Evolutionary conservation across 2,329 filamentous ascomycete species (phyloP), one percentile per base, ranked within the genome.

Genomic region (Huntiella bhutanensis): DNA sequence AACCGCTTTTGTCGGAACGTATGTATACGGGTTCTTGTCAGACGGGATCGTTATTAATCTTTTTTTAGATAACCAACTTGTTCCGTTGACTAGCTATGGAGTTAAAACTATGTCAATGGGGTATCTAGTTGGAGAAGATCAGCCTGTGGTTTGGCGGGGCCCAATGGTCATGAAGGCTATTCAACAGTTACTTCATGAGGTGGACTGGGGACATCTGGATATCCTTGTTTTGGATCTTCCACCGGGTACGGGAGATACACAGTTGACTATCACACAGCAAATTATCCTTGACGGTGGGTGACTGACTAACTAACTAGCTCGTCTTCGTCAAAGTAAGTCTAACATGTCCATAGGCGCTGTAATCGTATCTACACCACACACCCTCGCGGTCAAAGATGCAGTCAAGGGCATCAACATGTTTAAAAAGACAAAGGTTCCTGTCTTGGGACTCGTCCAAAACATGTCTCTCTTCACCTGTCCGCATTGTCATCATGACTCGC

Each of bases 101-200:
- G 73, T 98, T 48, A 92, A 92, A 62, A 92, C 86, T 46, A 98
- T 98, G 91, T 95, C 87, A 0, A 96, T 98, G 83, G 91, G 91
- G 43, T 96, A 94, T 53, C 71, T 98, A 1, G 77, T 94, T 1
- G 75, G 74, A 15, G 79, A 85, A 53, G 71, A 77, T 8, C 81
- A 83, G 4, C 84, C 87, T 0, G 81, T 98, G 12, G 87, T 91
- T 32, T 98, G 91, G 91, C 77, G 91, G 44, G 91, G 91, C 0
- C 72, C 94, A 2, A 95, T 98, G 87, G 83, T 96, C 11, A 92
- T 93, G 71, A 98, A 96, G 58, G 91, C 91, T 0, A 71, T 98
- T 52, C 87, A 95, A 54, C 91, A 98, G 58, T 75, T 98, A 4
- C 72, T 98, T 5, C 88, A 95, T 59, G 85, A 94, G 54, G 91